phyloP scores from a whole-genome alignment of 192 early-diverging fungal species.

The Dissophora globulifera region DNA sequence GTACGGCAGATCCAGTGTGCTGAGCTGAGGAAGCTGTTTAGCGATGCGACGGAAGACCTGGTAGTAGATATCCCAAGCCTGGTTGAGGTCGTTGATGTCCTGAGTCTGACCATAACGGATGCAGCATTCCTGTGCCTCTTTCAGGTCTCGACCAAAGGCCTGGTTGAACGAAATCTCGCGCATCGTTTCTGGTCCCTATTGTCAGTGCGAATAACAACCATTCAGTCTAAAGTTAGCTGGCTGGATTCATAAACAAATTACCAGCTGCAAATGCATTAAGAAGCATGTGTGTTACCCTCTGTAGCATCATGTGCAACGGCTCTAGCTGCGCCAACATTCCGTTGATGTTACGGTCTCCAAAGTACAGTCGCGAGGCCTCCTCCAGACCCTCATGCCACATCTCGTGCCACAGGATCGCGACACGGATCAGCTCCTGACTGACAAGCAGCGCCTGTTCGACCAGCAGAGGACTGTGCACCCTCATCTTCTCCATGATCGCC shows the following conservation, averaged over 20 bases:
- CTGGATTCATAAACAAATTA: slow-evolving; percentile 2
- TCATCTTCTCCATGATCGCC: slow-evolving; percentile 92
- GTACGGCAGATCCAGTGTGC: slow-evolving; percentile 87
- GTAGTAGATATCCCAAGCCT: slow-evolving; percentile 95
- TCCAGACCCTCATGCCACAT: slow-evolving; percentile 97
- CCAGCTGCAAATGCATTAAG: not conserved
- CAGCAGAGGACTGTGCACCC: slow-evolving; percentile 80
- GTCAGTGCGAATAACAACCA: no score
- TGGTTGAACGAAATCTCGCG: slow-evolving; percentile 93
- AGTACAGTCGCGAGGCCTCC: slow-evolving; percentile 85
- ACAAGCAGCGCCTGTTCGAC: slow-evolving; percentile 96
- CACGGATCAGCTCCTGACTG: slow-evolving; percentile 96
- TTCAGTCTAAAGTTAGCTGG: no score
- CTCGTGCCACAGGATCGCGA: slow-evolving; percentile 95
- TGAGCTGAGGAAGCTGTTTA: slow-evolving; percentile 84
- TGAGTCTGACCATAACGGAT: slow-evolving; percentile 78
- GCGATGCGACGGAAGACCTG: slow-evolving; percentile 82
- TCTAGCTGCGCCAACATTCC: slow-evolving; percentile 91
- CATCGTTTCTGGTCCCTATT: slow-evolving; percentile 85
- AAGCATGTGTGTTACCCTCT: slow-evolving; percentile 58
- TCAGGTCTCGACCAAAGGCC: slow-evolving; percentile 85
- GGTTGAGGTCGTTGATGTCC: slow-evolving; percentile 86
- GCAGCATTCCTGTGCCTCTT: slow-evolving; percentile 88
- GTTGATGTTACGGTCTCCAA: slow-evolving; percentile 79
- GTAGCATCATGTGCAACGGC: slow-evolving; percentile 87